Base-by-base conservation (phyloP, 257 asterid genomes). In the Verbena officinalis region DNA sequence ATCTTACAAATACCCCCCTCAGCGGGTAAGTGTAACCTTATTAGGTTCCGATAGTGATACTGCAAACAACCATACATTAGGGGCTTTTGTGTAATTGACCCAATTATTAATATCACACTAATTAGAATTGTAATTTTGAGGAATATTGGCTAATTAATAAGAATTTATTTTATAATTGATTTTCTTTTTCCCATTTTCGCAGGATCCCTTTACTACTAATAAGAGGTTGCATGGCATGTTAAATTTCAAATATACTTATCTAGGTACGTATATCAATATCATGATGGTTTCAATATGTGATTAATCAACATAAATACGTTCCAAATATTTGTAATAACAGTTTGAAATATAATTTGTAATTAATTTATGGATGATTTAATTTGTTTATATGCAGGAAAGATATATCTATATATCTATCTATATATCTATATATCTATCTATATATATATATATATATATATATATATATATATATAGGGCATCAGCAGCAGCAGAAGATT, bases 151-250 rank as follows among this genome's bases (percentile, higher is more conserved):
- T 8, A 42, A 20, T 19, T 3, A n/a, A n/a, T 36, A 5, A 3
- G 1, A 30, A 45, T 30, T 12, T 14, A 12, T 48, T 11, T 8
- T 34, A 44, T 44, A 73, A 24, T 43, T 22, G 42, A n/a, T 31
- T 24, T 4, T 10, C 0, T 0, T 59, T 19, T 48, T 36, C 55
- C 8, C 40, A 9, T 27, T 11, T 36, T 42, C 73, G 64, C 86
- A 89, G 96, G 93, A 22, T 86, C 95, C 21, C 84, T 86, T 46
- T 84, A 89, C 77, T 89, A 86, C 76, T 89, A 68, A n/a, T n/a
- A 36, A 82, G 67, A 42, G 55, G 73, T 64, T 63, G 27, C 77
- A 53, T 56, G 78, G 71, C 52, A 54, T 39, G 63, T 39, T 58
- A 27, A 55, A 23, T 30, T 39, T 3, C 16, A 55, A 34, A 55